These are phyloP conservation scores for Beauveria varroae DNA, from an alignment of 2,329 filamentous ascomycete species.

Conservation along the genomic window DNA sequence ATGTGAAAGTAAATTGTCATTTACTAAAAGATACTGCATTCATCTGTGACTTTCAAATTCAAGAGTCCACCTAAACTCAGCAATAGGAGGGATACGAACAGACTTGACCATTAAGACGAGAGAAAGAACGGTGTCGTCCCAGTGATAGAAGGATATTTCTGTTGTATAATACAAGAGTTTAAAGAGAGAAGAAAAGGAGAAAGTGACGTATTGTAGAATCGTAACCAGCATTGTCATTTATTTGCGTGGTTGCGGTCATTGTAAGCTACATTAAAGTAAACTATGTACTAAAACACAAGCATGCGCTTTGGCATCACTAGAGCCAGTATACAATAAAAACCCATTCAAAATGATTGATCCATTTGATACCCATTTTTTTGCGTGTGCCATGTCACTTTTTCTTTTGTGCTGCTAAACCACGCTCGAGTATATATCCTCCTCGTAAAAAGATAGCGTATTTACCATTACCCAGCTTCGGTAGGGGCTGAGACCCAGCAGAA, in stretches of 20 bases:
- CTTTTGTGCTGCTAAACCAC: not conserved
- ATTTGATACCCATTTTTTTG: not conserved
- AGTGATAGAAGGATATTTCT: no score
- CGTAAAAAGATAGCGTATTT: conserved; percentile 5
- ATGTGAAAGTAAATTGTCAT: no score
- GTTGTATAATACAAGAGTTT: no score
- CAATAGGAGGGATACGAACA: not conserved
- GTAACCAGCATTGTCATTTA: not conserved
- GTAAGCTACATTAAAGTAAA: conserved; percentile 3
- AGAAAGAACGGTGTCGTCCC: no score
- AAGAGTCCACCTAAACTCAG: no score
- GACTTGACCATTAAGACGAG: not conserved
- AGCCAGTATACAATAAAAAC: not conserved
- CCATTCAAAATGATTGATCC: not conserved
- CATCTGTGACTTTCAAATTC: no score
- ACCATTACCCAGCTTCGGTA: conserved; percentile 7
- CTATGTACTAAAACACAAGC: conserved; percentile 6
- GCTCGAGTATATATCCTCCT: not conserved
- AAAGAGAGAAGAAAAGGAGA: not conserved
- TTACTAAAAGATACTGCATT: no score
- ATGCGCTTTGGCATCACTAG: not conserved
- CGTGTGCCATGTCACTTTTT: not conserved
- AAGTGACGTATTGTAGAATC: not conserved
- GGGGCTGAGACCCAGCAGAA: not conserved
- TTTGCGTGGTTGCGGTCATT: not conserved